phyloP scores from a whole-genome alignment of 2,329 filamentous ascomycete species.

The Sclerotinia glacialis region DNA sequence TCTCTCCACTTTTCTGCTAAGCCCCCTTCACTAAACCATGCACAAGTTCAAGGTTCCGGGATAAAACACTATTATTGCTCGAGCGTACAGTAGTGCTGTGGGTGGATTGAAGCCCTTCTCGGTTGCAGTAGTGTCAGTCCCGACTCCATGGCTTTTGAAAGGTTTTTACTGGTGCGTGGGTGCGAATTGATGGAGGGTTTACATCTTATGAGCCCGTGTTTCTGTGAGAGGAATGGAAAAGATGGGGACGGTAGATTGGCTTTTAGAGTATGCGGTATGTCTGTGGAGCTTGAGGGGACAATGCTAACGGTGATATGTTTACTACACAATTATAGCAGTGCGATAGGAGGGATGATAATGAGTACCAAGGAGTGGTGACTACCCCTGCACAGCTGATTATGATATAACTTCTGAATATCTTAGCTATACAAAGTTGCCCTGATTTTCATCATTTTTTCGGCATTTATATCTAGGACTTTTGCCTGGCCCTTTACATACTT shows the following conservation, averaged over 20 bases:
- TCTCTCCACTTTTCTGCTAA: neutral
- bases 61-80: neutral
- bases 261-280: neutral
- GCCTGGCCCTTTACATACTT: neutral
- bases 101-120: neutral
- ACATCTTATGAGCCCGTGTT: neutral
- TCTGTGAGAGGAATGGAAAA: constrained; percentile 2
- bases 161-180: neutral
- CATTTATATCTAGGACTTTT: neutral
- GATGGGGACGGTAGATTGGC: constrained; percentile 8
- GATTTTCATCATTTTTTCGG: neutral
- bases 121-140: neutral
- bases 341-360: neutral
- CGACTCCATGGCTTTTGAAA: neutral
- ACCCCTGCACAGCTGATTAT: too few relatives aligned
- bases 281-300: too few relatives aligned
- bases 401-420: too few relatives aligned
- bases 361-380: neutral
- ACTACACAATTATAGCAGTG: too few relatives aligned
- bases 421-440: neutral
- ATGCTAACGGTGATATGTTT: too few relatives aligned
- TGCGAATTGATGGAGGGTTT: neutral
- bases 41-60: neutral
- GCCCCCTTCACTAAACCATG: neutral
- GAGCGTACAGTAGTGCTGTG: constrained; percentile 14